These are phyloP conservation scores for Moelleriella libera DNA, from an alignment of 2,329 filamentous ascomycete species.

Conservation along the genomic window DNA sequence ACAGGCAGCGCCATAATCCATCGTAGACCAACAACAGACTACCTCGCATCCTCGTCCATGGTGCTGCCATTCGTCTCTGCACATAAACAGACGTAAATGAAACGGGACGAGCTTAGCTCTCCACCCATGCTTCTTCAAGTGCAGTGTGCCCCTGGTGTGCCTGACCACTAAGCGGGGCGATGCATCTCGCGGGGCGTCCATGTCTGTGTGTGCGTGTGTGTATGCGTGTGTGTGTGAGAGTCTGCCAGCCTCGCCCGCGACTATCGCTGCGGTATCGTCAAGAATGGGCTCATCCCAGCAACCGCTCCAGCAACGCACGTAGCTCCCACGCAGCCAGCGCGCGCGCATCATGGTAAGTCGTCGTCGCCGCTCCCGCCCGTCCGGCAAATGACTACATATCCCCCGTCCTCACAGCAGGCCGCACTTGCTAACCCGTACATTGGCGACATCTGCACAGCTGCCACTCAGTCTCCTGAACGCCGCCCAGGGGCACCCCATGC, in stretches of 20 bases:
- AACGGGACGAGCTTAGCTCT: neutral
- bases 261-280: no score
- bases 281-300: no score
- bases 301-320: neutral
- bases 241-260: no score
- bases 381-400: no score
- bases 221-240: no score
- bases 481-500: conserved; percentile 94
- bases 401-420: neutral
- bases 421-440: no score
- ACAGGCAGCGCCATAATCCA: conserved; percentile 51
- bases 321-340: neutral
- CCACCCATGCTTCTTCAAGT: neutral
- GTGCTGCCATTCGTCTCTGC: no score
- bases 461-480: conserved; percentile 79
- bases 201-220: no score
- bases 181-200: conserved; percentile 13
- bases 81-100: no score
- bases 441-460: conserved; percentile 26
- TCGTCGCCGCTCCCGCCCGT: no score
- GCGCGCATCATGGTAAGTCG: no score
- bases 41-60: conserved; percentile 13
- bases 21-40: conserved; percentile 29
- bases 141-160: neutral
- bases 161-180: conserved; percentile 11